These are phyloP conservation scores for Pythium guiyangense DNA, from an alignment of 352 stramenopile species.

Conservation along the genomic window DNA sequence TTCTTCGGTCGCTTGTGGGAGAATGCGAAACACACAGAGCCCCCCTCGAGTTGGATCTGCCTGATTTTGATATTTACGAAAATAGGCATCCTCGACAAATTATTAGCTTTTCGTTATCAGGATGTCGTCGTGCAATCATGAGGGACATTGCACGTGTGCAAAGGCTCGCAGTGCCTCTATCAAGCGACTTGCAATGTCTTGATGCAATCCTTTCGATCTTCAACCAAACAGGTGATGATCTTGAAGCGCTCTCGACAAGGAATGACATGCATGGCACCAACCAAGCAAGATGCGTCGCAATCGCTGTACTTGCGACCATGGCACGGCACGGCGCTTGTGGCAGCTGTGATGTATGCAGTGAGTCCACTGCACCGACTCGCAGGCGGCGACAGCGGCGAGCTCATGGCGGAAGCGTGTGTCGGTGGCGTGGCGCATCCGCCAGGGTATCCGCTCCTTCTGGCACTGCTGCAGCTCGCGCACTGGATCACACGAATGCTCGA, in stretches of 20 bases:
- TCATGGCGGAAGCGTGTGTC: conserved; percentile 89
- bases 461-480: conserved; percentile 36
- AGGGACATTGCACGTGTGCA: too few relatives aligned
- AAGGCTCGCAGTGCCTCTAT: too few relatives aligned
- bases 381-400: conserved; percentile 85
- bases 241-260: background rate
- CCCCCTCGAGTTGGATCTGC: background rate
- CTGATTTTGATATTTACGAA: background rate
- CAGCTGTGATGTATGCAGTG: conserved; percentile 17
- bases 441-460: conserved; percentile 89
- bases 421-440: conserved; percentile 90
- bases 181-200: too few relatives aligned
- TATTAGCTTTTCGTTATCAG: background rate
- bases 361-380: conserved; percentile 29
- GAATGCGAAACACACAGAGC: background rate
- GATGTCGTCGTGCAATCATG: too few relatives aligned
- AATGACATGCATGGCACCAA: background rate
- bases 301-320: conserved; percentile 8
- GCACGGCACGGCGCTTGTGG: conserved; percentile 21
- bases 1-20: background rate
- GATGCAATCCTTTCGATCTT: too few relatives aligned
- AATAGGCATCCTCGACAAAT: background rate
- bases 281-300: background rate
- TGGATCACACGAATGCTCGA: conserved; percentile 1
- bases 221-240: background rate